Evolutionary conservation across 441 rosid genomes (phyloP).

Genomic region (Bocquillonia castaneifolia): DNA sequence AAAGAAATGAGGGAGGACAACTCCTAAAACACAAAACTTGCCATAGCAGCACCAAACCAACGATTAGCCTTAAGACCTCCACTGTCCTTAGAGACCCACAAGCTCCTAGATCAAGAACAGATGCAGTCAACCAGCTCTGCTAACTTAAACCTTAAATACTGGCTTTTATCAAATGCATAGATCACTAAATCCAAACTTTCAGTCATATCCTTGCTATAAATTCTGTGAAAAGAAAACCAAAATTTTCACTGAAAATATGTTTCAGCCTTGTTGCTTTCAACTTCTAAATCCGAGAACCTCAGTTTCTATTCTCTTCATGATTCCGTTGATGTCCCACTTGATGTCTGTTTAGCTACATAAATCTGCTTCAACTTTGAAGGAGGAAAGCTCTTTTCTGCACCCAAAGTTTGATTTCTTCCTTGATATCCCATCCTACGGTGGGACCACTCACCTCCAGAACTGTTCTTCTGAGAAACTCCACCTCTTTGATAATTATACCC

Average conservation of each 20-base stretch:
- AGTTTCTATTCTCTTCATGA: slow-evolving; percentile 23
- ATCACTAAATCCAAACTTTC: slow-evolving; percentile 10
- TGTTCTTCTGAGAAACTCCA: slow-evolving; percentile 42
- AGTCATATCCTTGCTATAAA: slow-evolving; percentile 9
- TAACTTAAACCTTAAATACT: neutral
- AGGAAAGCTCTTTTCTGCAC: slow-evolving; percentile 56
- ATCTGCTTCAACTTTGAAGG: slow-evolving; percentile 79
- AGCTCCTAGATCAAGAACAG: slow-evolving; percentile 7
- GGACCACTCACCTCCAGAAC: slow-evolving; percentile 47
- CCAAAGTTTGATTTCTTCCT: slow-evolving; percentile 58
- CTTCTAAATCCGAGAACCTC: slow-evolving; percentile 6
- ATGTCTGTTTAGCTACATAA: slow-evolving; percentile 91
- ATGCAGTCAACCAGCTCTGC: slow-evolving; percentile 13
- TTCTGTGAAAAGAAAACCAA: slow-evolving; percentile 16
- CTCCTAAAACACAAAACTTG: slow-evolving; percentile 4
- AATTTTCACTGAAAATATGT: slow-evolving; percentile 15
- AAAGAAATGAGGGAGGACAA: neutral
- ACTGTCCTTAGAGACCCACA: neutral
- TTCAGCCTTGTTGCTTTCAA: neutral
- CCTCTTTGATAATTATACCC: slow-evolving; percentile 50
- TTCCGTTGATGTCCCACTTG: slow-evolving; percentile 34
- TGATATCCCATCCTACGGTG: slow-evolving; percentile 69
- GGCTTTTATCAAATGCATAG: slow-evolving; percentile 9
- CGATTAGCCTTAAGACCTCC: neutral
- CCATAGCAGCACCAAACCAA: neutral